Percentiles rank a stretch among this genome's conserved stretches.
Evolutionary conservation across 768 basidiomycete species (phyloP).

Genomic region (Termitomyces sp.): DNA sequence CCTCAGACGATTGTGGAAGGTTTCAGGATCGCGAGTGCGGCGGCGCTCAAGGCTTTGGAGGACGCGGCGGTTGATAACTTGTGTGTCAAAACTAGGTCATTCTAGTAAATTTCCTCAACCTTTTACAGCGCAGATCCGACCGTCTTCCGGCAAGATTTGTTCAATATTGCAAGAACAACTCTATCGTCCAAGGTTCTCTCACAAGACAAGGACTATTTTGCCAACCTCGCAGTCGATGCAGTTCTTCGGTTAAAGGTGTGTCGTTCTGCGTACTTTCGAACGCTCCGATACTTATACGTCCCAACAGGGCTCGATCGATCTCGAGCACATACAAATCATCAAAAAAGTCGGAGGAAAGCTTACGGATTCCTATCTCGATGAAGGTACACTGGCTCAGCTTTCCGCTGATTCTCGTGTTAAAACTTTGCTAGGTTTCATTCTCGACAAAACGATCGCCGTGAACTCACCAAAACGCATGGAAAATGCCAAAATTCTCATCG

Average conservation of each 20-base stretch:
- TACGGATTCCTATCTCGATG: slow-evolving; percentile 96
- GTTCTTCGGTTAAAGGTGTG: slow-evolving; percentile 85
- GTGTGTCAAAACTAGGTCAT: slow-evolving; percentile 42
- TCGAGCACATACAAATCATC: slow-evolving; percentile 99
- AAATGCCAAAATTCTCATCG: slow-evolving; percentile 94
- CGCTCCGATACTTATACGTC: neutral
- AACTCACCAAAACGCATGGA: slow-evolving; percentile 95
- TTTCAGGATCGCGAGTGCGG: slow-evolving; percentile 85
- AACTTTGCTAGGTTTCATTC: slow-evolving; percentile 76
- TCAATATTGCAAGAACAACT: slow-evolving; percentile 97
- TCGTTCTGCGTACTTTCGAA: neutral
- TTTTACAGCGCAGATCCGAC: slow-evolving; percentile 60
- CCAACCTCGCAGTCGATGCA: slow-evolving; percentile 96
- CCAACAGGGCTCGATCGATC: slow-evolving; percentile 86
- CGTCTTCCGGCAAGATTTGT: slow-evolving; percentile 83
- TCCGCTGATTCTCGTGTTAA: neutral
- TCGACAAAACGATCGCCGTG: slow-evolving; percentile 92
- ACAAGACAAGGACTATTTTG: slow-evolving; percentile 97
- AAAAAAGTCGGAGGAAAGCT: slow-evolving; percentile 99
- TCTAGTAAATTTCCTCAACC: neutral
- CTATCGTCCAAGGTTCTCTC: slow-evolving; percentile 94
- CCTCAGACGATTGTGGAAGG: slow-evolving; percentile 98
- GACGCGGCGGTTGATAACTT: slow-evolving; percentile 79
- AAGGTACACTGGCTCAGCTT: too few relatives aligned
- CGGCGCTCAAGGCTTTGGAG: slow-evolving; percentile 84